Base-by-base conservation (phyloP, 768 basidiomycete species). In the Leucosporidium scottii region DNA sequence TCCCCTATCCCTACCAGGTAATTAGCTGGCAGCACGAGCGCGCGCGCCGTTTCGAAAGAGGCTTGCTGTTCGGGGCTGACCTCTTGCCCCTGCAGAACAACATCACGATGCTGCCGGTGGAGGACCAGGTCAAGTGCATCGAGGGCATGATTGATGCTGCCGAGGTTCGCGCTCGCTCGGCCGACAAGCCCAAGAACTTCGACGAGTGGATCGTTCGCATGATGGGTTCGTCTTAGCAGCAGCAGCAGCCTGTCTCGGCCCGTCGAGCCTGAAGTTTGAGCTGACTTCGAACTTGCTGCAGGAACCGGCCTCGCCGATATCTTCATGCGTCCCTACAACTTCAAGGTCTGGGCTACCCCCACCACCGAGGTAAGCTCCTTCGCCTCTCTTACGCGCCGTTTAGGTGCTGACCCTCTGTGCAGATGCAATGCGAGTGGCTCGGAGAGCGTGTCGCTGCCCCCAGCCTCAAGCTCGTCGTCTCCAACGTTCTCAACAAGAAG, bases 361-460 rank as follows among this genome's bases (percentile, higher is more conserved):
- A 77, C 79, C 1, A 73, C 68, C 27, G 74, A 78, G 63, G 78
- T 78, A 59, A 61, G 74, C n/a, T 21, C 50, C 34, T 34, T 65
- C 28, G 10, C 65, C 15, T 28, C 49, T 34, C 20, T 53, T n/a
- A 1, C 15, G 57, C 7, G 28, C 27, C 56, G 49, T 34, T 18
- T 34, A 20, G 5, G n/a, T n/a, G 8, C 18, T 36, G 9, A 9
- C 34, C 25, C 25, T 31, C 25, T 50, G 3, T 31, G 18, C 64
- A 78, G 77, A 80, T 80, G 79, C 79, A 80, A 74, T 79, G 79
- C 71, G 75, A 78, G 68, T 80, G 79, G 79, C 75, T 80, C 28
- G 79, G 79, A 2, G 79, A 80, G 73, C 75, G 79, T 59, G 79
- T 80, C 25, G 78, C 79, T 15, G 79, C 79, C 2, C 79, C 79